Evolutionary conservation across 805 yeast genomes (phyloP), one percentile per base, ranked within the genome.

Genomic region (Candida vartiovaarae): DNA sequence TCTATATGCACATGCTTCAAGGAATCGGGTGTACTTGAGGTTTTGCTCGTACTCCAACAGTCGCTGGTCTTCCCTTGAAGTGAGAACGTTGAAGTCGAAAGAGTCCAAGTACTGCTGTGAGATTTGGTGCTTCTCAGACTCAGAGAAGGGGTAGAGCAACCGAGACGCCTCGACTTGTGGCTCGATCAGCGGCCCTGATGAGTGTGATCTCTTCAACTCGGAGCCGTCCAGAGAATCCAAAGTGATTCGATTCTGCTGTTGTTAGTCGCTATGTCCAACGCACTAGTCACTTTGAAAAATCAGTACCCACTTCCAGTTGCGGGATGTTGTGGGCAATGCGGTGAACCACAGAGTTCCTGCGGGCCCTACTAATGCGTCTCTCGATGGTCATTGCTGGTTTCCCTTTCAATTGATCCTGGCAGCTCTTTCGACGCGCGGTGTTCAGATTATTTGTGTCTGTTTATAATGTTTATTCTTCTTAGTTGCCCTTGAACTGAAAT

Each of bases 301-400:
- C 6, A 9, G 30, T 28, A 38, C 41, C 68, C 67, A 3, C 59
- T 49, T 44, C 40, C 32, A 45, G 8, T 23, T 63, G 62, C 2
- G 81, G 80, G 8, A 71, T 68, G 32, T 72, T 75, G 36, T 71
- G 60, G 0, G 88, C 88, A 38, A 82, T 79, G 29, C 67, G 62
- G 40, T 78, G 78, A 1, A 82, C 87, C 47, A 80, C 73, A 3
- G 89, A 81, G 46, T 75, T 72, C 43, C 81, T 71, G 55, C 88
- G 67, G 6, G 71, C 67, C 47, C 80, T 63, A 34, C 55, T 54
- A 27, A 45, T 47, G 15, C 54, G 39, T 37, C 50, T 41, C 34
- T 44, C 58, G 37, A 44, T 35, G 1, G 49, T 52, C 62, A 48
- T 61, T 28, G 49, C n/a, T 15, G 26, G 23, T 15, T 23, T 28